Percentiles rank a stretch among this genome's conserved stretches.
Evolutionary conservation across 768 basidiomycete genomes (phyloP).

Genomic region (Chalciporus piperatus): DNA sequence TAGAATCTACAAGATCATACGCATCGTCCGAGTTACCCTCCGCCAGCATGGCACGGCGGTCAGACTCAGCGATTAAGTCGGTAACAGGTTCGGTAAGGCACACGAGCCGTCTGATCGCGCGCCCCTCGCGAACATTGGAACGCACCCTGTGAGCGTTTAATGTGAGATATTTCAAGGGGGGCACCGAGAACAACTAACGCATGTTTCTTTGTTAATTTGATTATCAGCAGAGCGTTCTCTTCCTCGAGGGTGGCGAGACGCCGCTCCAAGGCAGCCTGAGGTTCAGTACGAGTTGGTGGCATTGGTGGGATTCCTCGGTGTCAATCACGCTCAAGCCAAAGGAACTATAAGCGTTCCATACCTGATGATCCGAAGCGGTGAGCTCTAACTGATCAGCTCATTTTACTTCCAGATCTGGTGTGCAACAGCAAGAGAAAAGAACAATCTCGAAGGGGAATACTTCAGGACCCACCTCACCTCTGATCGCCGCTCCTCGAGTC

Average conservation of each 20-base stretch:
- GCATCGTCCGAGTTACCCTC: neutral
- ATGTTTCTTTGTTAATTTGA: neutral
- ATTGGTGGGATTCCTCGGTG: no score
- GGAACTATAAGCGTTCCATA: no score
- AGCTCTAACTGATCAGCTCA: no score
- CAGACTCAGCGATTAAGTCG: slow-evolving; percentile 7
- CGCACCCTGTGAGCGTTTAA: neutral
- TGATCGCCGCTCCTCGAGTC: no score
- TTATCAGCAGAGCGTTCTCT: slow-evolving; percentile 1
- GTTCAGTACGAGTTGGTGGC: neutral
- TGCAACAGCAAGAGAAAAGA: no score
- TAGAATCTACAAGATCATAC: neutral
- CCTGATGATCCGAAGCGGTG: no score
- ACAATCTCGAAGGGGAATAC: no score
- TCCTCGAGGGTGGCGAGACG: slow-evolving; percentile 5
- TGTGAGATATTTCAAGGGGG: neutral
- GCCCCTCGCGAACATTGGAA: slow-evolving; percentile 2
- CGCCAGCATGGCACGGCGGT: neutral
- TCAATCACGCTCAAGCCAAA: no score
- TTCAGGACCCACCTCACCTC: no score
- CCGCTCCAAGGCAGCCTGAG: neutral
- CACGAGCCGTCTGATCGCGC: slow-evolving; percentile 8
- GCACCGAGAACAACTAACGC: no score
- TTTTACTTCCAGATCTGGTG: no score
- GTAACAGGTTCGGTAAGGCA: neutral